These are phyloP conservation scores for Scutellaria galericulata DNA, from an alignment of 257 asterid genomes.

Conservation along the genomic window DNA sequence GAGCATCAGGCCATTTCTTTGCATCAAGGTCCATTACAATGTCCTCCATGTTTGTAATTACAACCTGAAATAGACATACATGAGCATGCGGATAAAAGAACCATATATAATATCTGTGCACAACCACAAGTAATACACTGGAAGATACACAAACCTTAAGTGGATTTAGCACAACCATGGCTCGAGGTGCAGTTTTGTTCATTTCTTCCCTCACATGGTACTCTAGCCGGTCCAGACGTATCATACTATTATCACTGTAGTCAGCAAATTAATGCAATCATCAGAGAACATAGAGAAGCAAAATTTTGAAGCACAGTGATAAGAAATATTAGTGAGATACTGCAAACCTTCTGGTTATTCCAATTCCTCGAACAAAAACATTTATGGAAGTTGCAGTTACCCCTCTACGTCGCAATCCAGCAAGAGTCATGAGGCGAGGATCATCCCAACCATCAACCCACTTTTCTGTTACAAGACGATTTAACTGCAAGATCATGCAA, in stretches of 20 bases:
- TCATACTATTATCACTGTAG: slow-evolving; percentile 84
- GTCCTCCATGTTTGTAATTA: slow-evolving; percentile 74
- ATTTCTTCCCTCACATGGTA: slow-evolving; percentile 91
- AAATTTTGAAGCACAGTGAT: slow-evolving; percentile 19
- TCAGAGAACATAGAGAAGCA: slow-evolving; percentile 27
- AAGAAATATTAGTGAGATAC: not conserved
- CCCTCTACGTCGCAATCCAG: slow-evolving; percentile 95
- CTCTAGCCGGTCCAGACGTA: slow-evolving; percentile 83
- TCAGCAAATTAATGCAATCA: slow-evolving; percentile 20
- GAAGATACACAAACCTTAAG: slow-evolving; percentile 60
- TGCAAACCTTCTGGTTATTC: slow-evolving; percentile 87
- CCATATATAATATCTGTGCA: not conserved
- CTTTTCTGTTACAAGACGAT: slow-evolving; percentile 87
- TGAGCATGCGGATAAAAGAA: not conserved
- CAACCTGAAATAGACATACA: slow-evolving; percentile 57
- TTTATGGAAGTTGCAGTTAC: slow-evolving; percentile 86
- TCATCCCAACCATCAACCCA: slow-evolving; percentile 99
- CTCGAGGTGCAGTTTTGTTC: slow-evolving; percentile 77
- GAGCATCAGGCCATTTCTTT: slow-evolving; percentile 96
- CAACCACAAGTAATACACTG: not conserved
- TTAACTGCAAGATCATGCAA: slow-evolving; percentile 59
- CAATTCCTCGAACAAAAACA: slow-evolving; percentile 88
- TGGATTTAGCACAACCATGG: slow-evolving; percentile 89
- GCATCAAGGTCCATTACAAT: slow-evolving; percentile 79
- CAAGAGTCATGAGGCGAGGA: slow-evolving; percentile 94